Percentiles rank a stretch among this genome's conserved stretches.
phyloP scores from a whole-genome alignment of 176 grass and related monocot genomes.

The Lolium rigidum region DNA sequence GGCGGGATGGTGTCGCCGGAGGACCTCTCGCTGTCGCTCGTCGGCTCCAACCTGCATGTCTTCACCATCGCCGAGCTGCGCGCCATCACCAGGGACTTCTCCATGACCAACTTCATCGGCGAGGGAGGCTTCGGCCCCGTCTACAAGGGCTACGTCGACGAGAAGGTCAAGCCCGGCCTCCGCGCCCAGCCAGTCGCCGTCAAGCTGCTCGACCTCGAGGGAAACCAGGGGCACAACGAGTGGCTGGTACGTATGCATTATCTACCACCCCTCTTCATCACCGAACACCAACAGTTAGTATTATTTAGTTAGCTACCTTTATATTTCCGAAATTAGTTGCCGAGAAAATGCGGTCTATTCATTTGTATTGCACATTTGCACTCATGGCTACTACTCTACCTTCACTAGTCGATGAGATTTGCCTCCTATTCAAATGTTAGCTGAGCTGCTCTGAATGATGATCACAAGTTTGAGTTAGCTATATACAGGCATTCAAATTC shows the following conservation, averaged over 20 bases:
- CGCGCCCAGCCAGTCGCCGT: slow-evolving; percentile 73
- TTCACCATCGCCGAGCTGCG: slow-evolving; percentile 82
- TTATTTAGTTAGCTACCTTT: background rate
- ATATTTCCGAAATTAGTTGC: background rate
- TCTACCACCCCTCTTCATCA: background rate
- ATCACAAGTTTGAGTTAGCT: background rate
- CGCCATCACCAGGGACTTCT: slow-evolving; percentile 67
- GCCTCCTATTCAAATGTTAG: slow-evolving; percentile 30
- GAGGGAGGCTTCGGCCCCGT: slow-evolving; percentile 88
- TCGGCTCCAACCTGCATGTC: slow-evolving; percentile 71
- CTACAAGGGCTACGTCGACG: slow-evolving; percentile 91
- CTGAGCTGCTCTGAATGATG: slow-evolving; percentile 20
- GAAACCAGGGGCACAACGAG: slow-evolving; percentile 82
- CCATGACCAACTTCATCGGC: slow-evolving; percentile 85
- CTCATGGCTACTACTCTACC: background rate
- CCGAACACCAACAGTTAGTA: background rate
- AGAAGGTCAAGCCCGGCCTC: slow-evolving; percentile 70
- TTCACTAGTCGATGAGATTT: background rate
- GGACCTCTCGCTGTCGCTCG: slow-evolving; percentile 88
- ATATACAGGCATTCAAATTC: background rate
- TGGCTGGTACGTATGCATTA: slow-evolving; percentile 66
- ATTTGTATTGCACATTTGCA: background rate
- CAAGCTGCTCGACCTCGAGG: slow-evolving; percentile 87
- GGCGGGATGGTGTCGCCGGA: slow-evolving; percentile 78
- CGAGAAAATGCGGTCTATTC: background rate